Conservation (phyloP, 1,284 basidiomycete genomes). For the Gomphus sp. region DNA sequence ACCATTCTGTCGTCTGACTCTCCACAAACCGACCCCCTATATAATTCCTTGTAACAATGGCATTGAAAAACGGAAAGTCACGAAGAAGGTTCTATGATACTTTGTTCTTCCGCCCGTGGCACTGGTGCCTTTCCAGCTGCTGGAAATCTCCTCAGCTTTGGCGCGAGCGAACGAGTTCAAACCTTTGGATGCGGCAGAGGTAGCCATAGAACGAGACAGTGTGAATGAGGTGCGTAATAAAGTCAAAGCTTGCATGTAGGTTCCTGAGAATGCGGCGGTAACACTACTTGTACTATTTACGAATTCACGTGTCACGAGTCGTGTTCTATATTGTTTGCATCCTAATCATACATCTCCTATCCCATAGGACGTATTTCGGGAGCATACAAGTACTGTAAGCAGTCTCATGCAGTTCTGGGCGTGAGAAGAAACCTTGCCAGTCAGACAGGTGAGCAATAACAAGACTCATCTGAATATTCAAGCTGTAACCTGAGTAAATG, state of each 20-base stretch:
- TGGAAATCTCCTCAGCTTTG: constrained; percentile 58
- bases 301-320: neutral
- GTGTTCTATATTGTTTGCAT: no score
- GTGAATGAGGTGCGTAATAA: neutral
- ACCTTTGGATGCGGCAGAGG: constrained; percentile 23
- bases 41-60: constrained; percentile 45
- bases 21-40: constrained; percentile 84
- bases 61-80: neutral
- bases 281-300: neutral
- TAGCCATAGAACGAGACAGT: constrained; percentile 14
- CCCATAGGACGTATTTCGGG: no score
- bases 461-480: no score
- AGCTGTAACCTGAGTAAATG: no score
- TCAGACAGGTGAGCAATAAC: no score
- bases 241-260: neutral
- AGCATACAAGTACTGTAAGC: no score
- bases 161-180: constrained; percentile 44
- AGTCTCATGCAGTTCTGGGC: no score
- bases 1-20: constrained; percentile 69
- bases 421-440: no score
- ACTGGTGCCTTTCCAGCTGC: constrained; percentile 79
- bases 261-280: neutral
- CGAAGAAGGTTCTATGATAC: constrained; percentile 13
- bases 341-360: no score
- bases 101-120: constrained; percentile 76